Evolutionary conservation across 345 rosid species (phyloP), one percentile per base, ranked within the genome.

Genomic region (Gossypium anomalum): DNA sequence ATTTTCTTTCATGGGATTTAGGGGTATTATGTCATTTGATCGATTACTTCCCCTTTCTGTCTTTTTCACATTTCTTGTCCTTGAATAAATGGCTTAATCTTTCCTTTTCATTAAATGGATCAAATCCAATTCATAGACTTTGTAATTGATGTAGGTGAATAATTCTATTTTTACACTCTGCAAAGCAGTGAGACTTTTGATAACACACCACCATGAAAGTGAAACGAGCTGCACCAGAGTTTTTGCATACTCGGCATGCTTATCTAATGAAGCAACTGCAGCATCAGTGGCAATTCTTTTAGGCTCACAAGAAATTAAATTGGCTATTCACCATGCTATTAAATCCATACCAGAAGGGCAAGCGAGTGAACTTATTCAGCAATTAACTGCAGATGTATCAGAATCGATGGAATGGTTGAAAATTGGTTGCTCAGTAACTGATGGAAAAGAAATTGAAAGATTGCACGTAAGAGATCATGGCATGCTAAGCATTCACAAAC

Each of bases 281-380:
- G 79, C 79, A 79, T 81, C 89, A 29, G 84, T 91, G 44, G 87
- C 80, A 77, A 72, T 77, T 68, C 83, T 95, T 69, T 58, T 86
- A 34, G 83, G 87, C 71, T 82, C 89, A 10, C 85, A 87, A 73
- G 87, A 80, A 55, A 78, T 91, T 79, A 87, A 85, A 82, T 81
- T 82, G 58, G 89, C 92, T 59, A 63, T 89, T 71, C 83, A 82
- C 74, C 80, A 77, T 48, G 91, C 88, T 72, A 77, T 87, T 75
- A 84, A 81, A 75, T 86, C 85, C 78, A 83, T 89, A 77, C 97
- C 98, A 80, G 98, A 91, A 87, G 98, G 97, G 76, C 99, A 93
- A 84, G 93, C 85, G 34, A 79, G 93, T 85, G 89, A 83, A 73
- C 89, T 87, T 74, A 76, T 93, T 68, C 83, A 67, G 76, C 86